phyloP scores from a whole-genome alignment of 192 early-diverging fungal species.

The Kappamyces sp. region DNA sequence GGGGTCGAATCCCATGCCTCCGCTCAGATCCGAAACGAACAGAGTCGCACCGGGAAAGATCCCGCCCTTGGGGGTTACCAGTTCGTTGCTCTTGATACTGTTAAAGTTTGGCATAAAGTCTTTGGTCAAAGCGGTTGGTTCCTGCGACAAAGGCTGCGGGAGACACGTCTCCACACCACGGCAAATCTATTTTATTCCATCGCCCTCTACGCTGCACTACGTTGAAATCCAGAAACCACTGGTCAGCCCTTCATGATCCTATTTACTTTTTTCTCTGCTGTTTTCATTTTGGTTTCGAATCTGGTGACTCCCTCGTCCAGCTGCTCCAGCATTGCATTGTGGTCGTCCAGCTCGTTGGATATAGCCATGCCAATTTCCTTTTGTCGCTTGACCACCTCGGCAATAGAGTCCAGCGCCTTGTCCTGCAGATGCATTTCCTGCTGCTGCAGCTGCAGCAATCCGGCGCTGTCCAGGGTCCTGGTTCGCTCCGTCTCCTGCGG shows the following conservation, averaged over 20 bases:
- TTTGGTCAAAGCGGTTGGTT: no score
- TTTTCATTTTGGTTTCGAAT: slow-evolving; percentile 66
- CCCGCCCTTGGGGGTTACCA: neutral
- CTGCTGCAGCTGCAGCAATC: slow-evolving; percentile 69
- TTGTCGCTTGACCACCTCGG: slow-evolving; percentile 71
- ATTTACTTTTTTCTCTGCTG: slow-evolving; percentile 75
- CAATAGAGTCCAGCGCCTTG: slow-evolving; percentile 65
- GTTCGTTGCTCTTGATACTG: neutral
- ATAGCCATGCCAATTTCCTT: slow-evolving; percentile 82
- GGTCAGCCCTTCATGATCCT: slow-evolving; percentile 33
- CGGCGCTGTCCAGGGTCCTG: slow-evolving; percentile 66
- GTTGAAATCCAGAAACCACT: no score
- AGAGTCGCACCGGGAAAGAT: slow-evolving; percentile 14
- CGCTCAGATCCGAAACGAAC: neutral
- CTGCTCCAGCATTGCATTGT: slow-evolving; percentile 83
- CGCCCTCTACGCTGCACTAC: no score
- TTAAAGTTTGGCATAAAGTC: no score
- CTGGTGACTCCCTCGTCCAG: slow-evolving; percentile 74
- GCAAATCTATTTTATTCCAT: no score
- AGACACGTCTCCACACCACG: no score
- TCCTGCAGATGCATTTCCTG: slow-evolving; percentile 82
- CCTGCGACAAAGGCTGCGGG: no score
- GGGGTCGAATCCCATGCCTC: slow-evolving; percentile 14
- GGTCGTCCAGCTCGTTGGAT: slow-evolving; percentile 82
- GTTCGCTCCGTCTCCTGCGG: slow-evolving; percentile 77